These are phyloP conservation scores for Lachancea kluyveri DNA, from an alignment of 805 yeast species.

Conservation along the genomic window DNA sequence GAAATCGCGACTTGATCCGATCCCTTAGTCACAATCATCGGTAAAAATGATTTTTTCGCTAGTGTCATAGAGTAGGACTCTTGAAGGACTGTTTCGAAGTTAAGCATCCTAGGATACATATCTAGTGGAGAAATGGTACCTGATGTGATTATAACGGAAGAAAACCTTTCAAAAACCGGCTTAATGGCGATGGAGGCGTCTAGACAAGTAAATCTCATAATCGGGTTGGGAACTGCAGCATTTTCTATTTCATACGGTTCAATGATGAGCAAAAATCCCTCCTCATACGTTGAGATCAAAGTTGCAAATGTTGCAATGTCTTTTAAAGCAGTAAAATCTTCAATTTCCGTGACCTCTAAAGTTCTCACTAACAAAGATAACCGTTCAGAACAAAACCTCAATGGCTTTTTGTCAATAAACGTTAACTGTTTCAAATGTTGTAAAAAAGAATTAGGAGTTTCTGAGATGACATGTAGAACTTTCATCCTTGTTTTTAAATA, in stretches of 20 bases:
- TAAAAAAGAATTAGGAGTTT: slow-evolving; percentile 87
- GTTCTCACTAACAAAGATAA: slow-evolving; percentile 84
- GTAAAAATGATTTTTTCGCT: slow-evolving; percentile 86
- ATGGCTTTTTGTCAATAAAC: slow-evolving; percentile 86
- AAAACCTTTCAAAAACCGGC: slow-evolving; percentile 90
- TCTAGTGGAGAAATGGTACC: slow-evolving; percentile 98
- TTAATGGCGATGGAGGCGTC: slow-evolving; percentile 98
- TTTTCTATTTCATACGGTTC: slow-evolving; percentile 96
- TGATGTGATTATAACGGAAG: slow-evolving; percentile 89
- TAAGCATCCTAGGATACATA: slow-evolving; percentile 96
- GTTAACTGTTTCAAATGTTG: slow-evolving; percentile 92
- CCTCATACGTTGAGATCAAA: slow-evolving; percentile 87
- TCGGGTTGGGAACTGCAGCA: slow-evolving; percentile 95
- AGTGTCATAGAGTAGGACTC: slow-evolving; percentile 95
- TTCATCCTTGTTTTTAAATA: slow-evolving; percentile 96
- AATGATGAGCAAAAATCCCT: slow-evolving; percentile 82
- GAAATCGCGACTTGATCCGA: slow-evolving; percentile 97
- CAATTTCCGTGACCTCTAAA: slow-evolving; percentile 78
- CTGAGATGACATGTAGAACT: slow-evolving; percentile 94
- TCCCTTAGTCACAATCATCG: slow-evolving; percentile 94
- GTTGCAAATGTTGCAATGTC: slow-evolving; percentile 98
- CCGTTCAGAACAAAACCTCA: slow-evolving; percentile 87
- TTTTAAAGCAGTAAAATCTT: slow-evolving; percentile 86
- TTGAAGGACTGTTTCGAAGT: slow-evolving; percentile 88
- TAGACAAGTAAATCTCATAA: slow-evolving; percentile 84